Conservation (phyloP, 2,329 filamentous ascomycete species). For the Sphaceloma murrayae region DNA sequence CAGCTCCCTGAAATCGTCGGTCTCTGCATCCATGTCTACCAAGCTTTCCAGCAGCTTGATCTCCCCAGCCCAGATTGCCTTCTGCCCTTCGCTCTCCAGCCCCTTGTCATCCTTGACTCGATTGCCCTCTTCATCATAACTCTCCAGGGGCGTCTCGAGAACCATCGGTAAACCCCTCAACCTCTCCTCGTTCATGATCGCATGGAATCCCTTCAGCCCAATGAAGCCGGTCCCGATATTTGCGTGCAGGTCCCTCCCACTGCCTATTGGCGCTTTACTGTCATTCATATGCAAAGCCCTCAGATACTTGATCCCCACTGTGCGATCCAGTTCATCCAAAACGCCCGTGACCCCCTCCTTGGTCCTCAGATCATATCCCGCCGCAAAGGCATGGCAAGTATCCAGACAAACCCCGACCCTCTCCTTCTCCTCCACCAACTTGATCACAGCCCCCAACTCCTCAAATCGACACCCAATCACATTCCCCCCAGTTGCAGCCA, state of each 20-base stretch:
- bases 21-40: conserved; percentile 70
- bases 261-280: conserved; percentile 78
- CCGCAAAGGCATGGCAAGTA: conserved; percentile 92
- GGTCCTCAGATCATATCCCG: conserved; percentile 78
- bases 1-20: conserved; percentile 59
- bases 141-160: conserved; percentile 88
- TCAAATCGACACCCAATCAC: conserved; percentile 78
- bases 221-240: conserved; percentile 95
- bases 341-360: conserved; percentile 64
- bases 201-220: conserved; percentile 82
- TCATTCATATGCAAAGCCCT: conserved; percentile 89
- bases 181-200: conserved; percentile 69
- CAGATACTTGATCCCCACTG: conserved; percentile 71
- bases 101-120: conserved; percentile 31
- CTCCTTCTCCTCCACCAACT: conserved; percentile 64
- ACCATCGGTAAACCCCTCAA: conserved; percentile 81
- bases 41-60: conserved; percentile 89
- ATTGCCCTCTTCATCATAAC: conserved; percentile 54
- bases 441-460: conserved; percentile 78
- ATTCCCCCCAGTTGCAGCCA: conserved; percentile 74
- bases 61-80: conserved; percentile 77
- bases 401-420: conserved; percentile 92
- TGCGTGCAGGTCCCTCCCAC: conserved; percentile 80
- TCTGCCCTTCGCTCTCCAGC: conserved; percentile 57
- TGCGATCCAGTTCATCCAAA: conserved; percentile 63